Base-by-base conservation (phyloP, 2,329 filamentous ascomycete genomes). In the Pochonia chlamydosporia region DNA sequence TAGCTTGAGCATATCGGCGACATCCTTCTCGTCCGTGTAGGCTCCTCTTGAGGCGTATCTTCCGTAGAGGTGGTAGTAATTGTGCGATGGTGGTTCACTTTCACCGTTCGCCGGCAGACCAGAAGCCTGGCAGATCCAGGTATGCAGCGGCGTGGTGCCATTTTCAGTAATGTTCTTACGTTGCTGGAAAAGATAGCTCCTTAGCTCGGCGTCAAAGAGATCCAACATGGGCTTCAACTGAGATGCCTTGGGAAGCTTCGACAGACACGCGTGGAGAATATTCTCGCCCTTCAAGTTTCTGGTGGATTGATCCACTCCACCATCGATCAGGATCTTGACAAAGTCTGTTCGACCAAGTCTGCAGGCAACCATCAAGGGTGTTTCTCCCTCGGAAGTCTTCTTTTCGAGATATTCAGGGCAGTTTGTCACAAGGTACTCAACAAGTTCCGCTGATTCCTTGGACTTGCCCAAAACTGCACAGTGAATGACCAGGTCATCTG, bases 341-440 rank as follows among this genome's bases (percentile, higher is more conserved):
- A 77, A 75, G 2, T 79, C 68, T 14, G 73, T 55, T 18, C 76
- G 74, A 10, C 77, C 74, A 3, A 79, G 65, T 2, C 71, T 65
- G 51, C 82, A 84, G 2, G 88, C 87, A 9, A 88, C 61, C 47
- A 82, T 75, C 1, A 95, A 71, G 2, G 89, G 87, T 0, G 87
- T 91, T 43, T 76, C 68, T 1, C 80, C 80, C 7, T 68, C 59
- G 1, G 70, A 62, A 1, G 75, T 79, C 56, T 81, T 87, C 43
- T 75, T 71, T 48, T 89, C 79, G 1, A 95, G 57, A 1, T 73
- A 74, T 3, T 76, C 69, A 0, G 87, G 87, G 48, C 75, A 73
- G 10, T 74, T 71, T 23, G 82, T 72, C 44, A 87, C 63, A 2
- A 95, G 69, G 54, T 88, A 87, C 47, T 81, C 70, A 30, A 93